Percentiles rank a stretch among this genome's conserved stretches.
Evolutionary conservation across 148 eudicot genomes (phyloP).

Genomic region (Mesembryanthemum crystallinum): DNA sequence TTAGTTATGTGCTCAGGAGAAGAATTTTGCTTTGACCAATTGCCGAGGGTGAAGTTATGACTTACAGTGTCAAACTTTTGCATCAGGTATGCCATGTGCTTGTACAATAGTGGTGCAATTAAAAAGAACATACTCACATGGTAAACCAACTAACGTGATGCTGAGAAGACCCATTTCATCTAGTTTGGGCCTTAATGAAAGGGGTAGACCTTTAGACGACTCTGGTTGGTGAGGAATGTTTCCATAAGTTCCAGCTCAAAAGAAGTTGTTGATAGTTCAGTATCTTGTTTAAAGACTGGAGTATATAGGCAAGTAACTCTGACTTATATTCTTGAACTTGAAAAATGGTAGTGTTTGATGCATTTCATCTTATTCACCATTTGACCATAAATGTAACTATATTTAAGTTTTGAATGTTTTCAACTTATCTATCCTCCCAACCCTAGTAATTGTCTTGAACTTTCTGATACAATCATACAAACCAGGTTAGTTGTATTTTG

Average conservation of each 20-base stretch:
- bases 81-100: neutral
- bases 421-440: neutral
- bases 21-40: neutral
- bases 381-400: neutral
- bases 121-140: neutral
- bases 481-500: neutral
- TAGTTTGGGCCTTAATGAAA: neutral
- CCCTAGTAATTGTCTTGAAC: neutral
- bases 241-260: neutral
- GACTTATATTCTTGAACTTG: neutral
- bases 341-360: neutral
- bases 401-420: neutral
- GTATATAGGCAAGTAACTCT: neutral
- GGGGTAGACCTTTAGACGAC: too few relatives aligned
- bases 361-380: neutral
- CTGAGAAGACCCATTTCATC: neutral
- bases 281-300: neutral
- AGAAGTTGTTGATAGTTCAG: neutral
- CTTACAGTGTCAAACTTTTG: neutral
- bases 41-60: neutral
- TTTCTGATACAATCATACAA: neutral
- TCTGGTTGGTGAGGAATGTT: too few relatives aligned
- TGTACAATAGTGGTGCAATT: neutral
- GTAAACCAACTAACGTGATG: neutral
- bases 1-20: neutral